Conservation (phyloP, 1,139 yeast genomes). For the Insectozyma bohioensis region DNA sequence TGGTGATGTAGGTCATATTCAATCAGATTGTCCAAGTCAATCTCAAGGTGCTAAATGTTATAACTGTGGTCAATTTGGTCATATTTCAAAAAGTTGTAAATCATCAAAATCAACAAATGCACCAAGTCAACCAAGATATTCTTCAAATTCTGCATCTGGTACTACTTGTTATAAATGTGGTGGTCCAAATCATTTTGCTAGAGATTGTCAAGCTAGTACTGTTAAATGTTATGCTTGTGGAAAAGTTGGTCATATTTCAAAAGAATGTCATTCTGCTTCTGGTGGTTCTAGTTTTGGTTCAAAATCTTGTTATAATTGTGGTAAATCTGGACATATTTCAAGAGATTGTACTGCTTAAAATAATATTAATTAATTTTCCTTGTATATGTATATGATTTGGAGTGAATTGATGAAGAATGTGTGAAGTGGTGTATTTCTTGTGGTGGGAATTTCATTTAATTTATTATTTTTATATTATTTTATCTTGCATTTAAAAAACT, state of each 20-base stretch:
- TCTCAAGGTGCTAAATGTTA: conserved; percentile 52
- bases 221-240: conserved; percentile 94
- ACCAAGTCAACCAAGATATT: conserved; percentile 16
- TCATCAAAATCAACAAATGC: conserved; percentile 17
- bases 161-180: conserved; percentile 90
- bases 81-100: conserved; percentile 72
- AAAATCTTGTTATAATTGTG: conserved; percentile 51
- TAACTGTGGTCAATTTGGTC: conserved; percentile 75
- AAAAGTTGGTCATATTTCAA: conserved; percentile 82
- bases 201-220: conserved; percentile 77
- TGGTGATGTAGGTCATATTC: conserved; percentile 70
- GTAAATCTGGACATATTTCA: conserved; percentile 36
- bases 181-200: conserved; percentile 90
- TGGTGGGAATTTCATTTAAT: too few species aligned
- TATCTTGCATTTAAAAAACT: too few species aligned
- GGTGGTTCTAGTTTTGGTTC: conserved; percentile 38
- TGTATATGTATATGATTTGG: too few species aligned
- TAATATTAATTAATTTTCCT: too few species aligned
- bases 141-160: conserved; percentile 28
- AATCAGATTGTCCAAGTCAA: conserved; percentile 60
- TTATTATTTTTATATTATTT: too few species aligned
- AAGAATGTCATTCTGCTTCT: conserved; percentile 64
- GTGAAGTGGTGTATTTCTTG: too few species aligned
- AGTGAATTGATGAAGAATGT: too few species aligned
- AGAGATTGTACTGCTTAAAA: conserved; percentile 32